Evolutionary conservation across 2,329 filamentous ascomycete genomes (phyloP), one percentile per base, ranked within the genome.

Genomic region (Colletotrichum tropicale): DNA sequence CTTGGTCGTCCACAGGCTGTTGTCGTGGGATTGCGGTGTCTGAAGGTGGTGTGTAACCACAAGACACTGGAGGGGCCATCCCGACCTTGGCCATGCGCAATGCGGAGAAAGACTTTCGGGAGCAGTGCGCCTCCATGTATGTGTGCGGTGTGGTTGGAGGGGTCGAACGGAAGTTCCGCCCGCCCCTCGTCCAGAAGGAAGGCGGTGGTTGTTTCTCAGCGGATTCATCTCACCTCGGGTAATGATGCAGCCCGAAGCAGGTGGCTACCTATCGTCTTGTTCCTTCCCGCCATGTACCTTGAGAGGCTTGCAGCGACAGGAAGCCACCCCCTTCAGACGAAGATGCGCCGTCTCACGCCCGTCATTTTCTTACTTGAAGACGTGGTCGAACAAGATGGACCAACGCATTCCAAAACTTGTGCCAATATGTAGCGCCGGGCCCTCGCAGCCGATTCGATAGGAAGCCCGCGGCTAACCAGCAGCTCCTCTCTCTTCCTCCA

Each of bases 151-250:
- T 74, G 58, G 74, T 69, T 75, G 74, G 73, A 74, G 64, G 58
- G 74, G 70, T 68, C 58, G 70, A 65, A 69, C 65, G 74, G 70
- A 74, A 76, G 70, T 76, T 69, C 58, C 71, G 65, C 74, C 36
- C 43, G 38, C 43, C 66, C 70, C 48, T 69, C 52, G 74, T 71
- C 18, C 58, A 74, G 48, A 30, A 48, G 36, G 58, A 73, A 65
- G 43, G 26, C 13, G 52, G 43, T 18, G n/a, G 48, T 30, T 69
- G 58, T 61, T 52, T 52, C 26, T 26, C 64, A 38, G 52, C 52
- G 60, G 60, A 65, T 71, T 52, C 67, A 24, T 75, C 72, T 60
- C 62, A 56, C 69, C 74, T 76, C 74, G 73, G 73, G 70, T 65
- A 66, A 38, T 24, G 61, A 60, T 66, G 61, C 13, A 38, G 24